Conservation (phyloP, 2,329 filamentous ascomycete species). For the Elsinoe batatas region DNA sequence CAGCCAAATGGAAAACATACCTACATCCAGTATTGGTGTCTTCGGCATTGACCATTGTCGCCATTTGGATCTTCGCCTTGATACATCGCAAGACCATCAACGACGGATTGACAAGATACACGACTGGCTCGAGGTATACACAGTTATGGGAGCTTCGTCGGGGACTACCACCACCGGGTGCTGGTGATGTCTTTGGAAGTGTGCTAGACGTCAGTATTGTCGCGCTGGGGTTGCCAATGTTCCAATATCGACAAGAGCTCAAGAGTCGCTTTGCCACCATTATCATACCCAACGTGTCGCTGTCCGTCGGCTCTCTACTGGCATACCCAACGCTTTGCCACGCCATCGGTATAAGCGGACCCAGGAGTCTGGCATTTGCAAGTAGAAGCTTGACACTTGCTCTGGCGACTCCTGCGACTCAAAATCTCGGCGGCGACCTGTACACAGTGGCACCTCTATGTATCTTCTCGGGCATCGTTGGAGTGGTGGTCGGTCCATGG, state of each 20-base stretch:
- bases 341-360: constrained; percentile 45
- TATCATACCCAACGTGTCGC: constrained; percentile 42
- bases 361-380: constrained; percentile 46
- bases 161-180: constrained; percentile 36
- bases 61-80: constrained; percentile 45
- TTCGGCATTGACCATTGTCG: constrained; percentile 43
- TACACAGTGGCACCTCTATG: constrained; percentile 48
- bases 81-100: constrained; percentile 34
- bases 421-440: constrained; percentile 47
- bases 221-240: constrained; percentile 51
- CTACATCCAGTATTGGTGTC: constrained; percentile 51
- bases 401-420: constrained; percentile 47
- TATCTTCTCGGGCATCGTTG: constrained; percentile 51
- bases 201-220: constrained; percentile 51
- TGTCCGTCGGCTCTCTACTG: constrained; percentile 47
- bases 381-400: constrained; percentile 50
- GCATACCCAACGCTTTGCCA: constrained; percentile 48
- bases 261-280: constrained; percentile 40
- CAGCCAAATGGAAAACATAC: constrained; percentile 40
- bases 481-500: constrained; percentile 45
- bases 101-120: constrained; percentile 39
- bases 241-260: constrained; percentile 49
- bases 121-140: constrained; percentile 45
- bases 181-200: constrained; percentile 47
- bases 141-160: constrained; percentile 38